Base-by-base conservation (phyloP, 2,329 filamentous ascomycete genomes). In the Diatrype stigma region DNA sequence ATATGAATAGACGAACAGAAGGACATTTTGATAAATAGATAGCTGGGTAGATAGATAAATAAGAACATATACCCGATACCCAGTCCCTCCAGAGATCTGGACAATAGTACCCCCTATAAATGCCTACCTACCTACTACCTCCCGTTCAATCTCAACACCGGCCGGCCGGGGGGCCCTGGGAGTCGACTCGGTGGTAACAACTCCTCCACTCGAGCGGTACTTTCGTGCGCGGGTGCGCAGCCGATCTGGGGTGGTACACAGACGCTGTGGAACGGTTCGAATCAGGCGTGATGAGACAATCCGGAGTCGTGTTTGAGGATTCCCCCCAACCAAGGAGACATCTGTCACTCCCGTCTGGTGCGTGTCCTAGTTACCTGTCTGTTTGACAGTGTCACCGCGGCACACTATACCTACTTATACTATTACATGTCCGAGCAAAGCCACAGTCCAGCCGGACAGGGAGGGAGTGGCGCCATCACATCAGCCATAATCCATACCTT, bases 191-290 rank as follows among this genome's bases (percentile, higher is more conserved):
- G 26, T 30, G 26, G 26, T 30, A 30, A n/a, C n/a, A n/a, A n/a
- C n/a, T n/a, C n/a, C 26, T 30, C 26, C 17, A 40, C 37, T 40
- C 37, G 17, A 19, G 19, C 37, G 11, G 17, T 14, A 40, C 10
- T 10, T 30, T 12, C 19, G 19, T 22, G 19, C 37, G 37, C 37
- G 10, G 37, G 17, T 26, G 37, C 44, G 26, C 23, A 50, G 48
- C 44, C 44, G 48, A 50, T 38, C 48, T 22, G 26, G 19, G 37
- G 37, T 40, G 37, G 11, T 22, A 22, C 10, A 17, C 17, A 40
- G 37, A 34, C 40, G 44, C 37, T 14, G 48, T 50, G 48, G 42
- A 50, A 50, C 48, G 46, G 21, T 50, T 38, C 38, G 42, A 50
- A 40, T 40, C 19, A 40, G 37, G 37, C 10, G 12, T 46, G 48